Percentiles rank a stretch among this genome's conserved stretches.
Conservation (phyloP, 371 early-diverging fungal species). For the Mucor velutinosus region DNA sequence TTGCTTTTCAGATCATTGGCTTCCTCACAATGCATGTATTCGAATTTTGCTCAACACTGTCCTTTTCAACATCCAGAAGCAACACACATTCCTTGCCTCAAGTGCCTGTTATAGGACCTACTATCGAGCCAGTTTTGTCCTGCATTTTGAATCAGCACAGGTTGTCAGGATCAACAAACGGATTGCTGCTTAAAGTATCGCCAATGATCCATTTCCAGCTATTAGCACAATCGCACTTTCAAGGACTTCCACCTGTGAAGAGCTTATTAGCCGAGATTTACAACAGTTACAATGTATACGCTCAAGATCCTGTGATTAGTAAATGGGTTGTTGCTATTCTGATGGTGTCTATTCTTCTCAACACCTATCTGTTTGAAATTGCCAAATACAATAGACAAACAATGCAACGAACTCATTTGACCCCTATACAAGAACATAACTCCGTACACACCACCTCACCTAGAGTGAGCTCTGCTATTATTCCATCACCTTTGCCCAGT, state of each 20-base stretch:
- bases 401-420: background rate
- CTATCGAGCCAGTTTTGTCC: background rate
- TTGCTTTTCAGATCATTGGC: background rate
- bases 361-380: conserved; percentile 64
- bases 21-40: background rate
- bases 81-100: background rate
- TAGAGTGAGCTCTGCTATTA: background rate
- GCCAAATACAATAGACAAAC: conserved; percentile 29
- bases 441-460: background rate
- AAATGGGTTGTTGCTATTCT: conserved; percentile 56
- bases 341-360: conserved; percentile 59
- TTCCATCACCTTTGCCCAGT: background rate
- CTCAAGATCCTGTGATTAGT: conserved; percentile 64
- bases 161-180: background rate
- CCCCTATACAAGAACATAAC: background rate
- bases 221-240: background rate
- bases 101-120: background rate
- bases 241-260: background rate
- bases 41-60: background rate
- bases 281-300: conserved; percentile 47
- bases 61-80: background rate
- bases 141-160: background rate
- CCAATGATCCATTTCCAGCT: background rate
- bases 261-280: background rate
- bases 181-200: background rate